Evolutionary conservation across 2,329 filamentous ascomycete species (phyloP).

Genomic region (Talaromyces sp.): DNA sequence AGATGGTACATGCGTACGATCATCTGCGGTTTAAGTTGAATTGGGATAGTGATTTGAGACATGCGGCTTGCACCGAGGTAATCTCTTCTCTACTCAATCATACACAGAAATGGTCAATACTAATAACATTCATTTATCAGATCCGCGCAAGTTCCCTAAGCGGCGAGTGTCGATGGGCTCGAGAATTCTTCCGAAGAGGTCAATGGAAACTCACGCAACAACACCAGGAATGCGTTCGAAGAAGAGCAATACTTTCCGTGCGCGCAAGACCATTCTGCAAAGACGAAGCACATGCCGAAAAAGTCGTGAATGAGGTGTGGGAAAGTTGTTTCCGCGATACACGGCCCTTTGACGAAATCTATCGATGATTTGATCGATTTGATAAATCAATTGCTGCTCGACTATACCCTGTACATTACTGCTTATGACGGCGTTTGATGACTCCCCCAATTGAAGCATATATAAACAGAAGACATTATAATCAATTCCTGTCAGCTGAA

Average conservation of each 20-base stretch:
- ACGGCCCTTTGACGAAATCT: conserved; percentile 94
- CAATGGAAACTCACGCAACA: conserved; percentile 90
- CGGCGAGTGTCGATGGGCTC: conserved; percentile 87
- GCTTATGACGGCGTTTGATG: conserved; percentile 13
- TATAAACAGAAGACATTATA: neutral
- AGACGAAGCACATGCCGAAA: conserved; percentile 80
- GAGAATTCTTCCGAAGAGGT: conserved; percentile 79
- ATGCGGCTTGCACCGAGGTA: conserved; percentile 95
- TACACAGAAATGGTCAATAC: too few relatives aligned
- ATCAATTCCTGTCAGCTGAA: conserved; percentile 12
- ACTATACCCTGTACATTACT: conserved; percentile 19
- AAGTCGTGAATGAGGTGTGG: conserved; percentile 96
- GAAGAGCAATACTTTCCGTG: conserved; percentile 76
- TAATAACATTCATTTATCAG: too few relatives aligned
- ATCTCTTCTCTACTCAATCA: too few relatives aligned
- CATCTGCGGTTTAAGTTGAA: conserved; percentile 89
- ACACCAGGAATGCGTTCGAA: conserved; percentile 86
- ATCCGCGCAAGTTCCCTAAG: conserved; percentile 90
- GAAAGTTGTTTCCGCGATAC: conserved; percentile 95
- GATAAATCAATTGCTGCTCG: neutral
- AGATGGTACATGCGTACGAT: conserved; percentile 98
- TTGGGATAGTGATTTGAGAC: conserved; percentile 73
- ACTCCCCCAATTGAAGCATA: conserved; percentile 5
- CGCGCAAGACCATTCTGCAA: conserved; percentile 75
- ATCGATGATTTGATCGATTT: conserved; percentile 54